A percentile compares a stretch with the other conserved stretches of the same genome.
These are phyloP conservation scores for Chalciporus sp. DNA, from an alignment of 1,284 basidiomycete species.

Conservation along the genomic window DNA sequence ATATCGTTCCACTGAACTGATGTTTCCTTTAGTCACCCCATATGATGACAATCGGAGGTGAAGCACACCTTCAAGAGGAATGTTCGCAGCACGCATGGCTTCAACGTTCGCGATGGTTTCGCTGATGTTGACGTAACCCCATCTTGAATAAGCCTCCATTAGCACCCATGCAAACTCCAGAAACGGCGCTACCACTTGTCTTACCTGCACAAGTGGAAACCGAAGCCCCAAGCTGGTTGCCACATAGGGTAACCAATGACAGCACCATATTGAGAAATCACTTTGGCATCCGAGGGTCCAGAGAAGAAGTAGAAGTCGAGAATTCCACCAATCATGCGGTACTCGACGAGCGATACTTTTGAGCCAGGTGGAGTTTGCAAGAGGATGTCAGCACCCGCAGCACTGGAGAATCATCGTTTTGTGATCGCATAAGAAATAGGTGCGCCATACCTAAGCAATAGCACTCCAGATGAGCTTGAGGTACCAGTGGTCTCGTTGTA, in stretches of 20 bases:
- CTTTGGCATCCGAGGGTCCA: conserved; percentile 63
- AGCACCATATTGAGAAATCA: conserved; percentile 68
- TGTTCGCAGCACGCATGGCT: conserved; percentile 61
- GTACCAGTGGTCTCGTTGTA: conserved; percentile 49
- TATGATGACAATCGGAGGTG: background rate
- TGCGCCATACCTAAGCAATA: conserved; percentile 54
- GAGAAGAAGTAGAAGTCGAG: conserved; percentile 74
- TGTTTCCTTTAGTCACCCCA: background rate
- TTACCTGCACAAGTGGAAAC: conserved; percentile 70
- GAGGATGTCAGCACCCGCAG: conserved; percentile 67
- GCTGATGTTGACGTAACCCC: conserved; percentile 54
- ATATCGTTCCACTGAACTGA: conserved; percentile 79
- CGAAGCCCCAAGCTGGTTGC: conserved; percentile 71
- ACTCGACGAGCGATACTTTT: conserved; percentile 59
- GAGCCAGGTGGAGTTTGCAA: conserved; percentile 56
- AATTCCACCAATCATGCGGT: conserved; percentile 64
- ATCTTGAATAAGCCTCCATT: conserved; percentile 36
- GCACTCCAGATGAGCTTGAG: conserved; percentile 69
- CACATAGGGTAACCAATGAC: conserved; percentile 64
- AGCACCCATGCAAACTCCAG: background rate
- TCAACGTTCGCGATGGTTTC: conserved; percentile 53
- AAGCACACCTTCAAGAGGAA: conserved; percentile 62
- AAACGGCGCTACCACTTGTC: background rate
- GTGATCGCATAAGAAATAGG: background rate
- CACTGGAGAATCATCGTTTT: conserved; percentile 18